Evolutionary conservation across 352 stramenopile genomes (phyloP), one percentile per base, ranked within the genome.

Genomic region (Salisapilia sapeloensis): DNA sequence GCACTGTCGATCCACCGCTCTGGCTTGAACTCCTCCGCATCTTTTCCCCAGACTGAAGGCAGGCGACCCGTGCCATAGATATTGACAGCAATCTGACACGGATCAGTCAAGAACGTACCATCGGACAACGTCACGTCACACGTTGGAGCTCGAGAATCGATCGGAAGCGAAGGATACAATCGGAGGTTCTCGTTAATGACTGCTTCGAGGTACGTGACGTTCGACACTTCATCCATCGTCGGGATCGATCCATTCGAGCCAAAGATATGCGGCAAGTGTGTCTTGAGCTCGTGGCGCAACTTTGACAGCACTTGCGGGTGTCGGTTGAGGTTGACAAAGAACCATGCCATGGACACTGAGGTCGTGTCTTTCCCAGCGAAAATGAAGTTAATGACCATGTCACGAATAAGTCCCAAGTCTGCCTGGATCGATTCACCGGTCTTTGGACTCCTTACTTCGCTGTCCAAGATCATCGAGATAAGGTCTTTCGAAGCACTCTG

Each of bases 121-220:
- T 92, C 72, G 3, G 43, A 49, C 3, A 84, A 48, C 14, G 69
- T 55, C 2, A 70, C 74, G 14, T 66, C 61, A 12, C 33, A 20
- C 17, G 46, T 56, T 0, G 53, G 49, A 20, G 56, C 46, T 23
- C 66, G 56, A 4, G 43, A 45, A 30, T 66, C 55, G 32, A 72
- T 57, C 8, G 60, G 48, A 8, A 62, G 56, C 16, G 56, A 29
- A 7, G 63, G 63, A 29, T 74, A 66, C 21, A 90, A 36, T 1
- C 74, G 57, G 16, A 90, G 39, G 21, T 46, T 76, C 43, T 90
- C 74, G 3, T 40, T 54, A 20, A 84, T 44, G 4, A 64, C 46
- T 1, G 61, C 71, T 19, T 74, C 51, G 1, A 83, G 29, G 39
- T 85, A 87, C 17, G 53, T 46, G 15, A 85, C 38, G 18, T 62